Evolutionary conservation across 2,329 filamentous ascomycete species (phyloP).

Genomic region (Cylindrodendrum hubeiense): DNA sequence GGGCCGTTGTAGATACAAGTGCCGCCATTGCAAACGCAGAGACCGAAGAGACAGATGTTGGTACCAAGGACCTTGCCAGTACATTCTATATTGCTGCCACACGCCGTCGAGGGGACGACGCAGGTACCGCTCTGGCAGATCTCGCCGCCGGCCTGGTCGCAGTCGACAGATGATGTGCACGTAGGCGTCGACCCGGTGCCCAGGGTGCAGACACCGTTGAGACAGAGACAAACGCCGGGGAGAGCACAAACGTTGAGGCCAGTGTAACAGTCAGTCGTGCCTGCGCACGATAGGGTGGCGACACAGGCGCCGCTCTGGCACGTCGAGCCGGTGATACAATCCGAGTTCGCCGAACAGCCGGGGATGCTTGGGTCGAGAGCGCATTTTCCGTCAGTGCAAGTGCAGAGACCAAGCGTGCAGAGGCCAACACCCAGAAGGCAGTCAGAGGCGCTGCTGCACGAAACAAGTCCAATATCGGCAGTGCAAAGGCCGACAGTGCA

Average conservation of each 20-base stretch:
- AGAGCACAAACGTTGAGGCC: constrained; percentile 26
- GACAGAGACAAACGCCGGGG: constrained; percentile 24
- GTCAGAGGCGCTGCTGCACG: constrained; percentile 21
- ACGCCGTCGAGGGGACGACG: not conserved
- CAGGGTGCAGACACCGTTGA: constrained; percentile 29
- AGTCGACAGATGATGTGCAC: constrained; percentile 5
- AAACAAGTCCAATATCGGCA: not conserved
- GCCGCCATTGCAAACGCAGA: constrained; percentile 12
- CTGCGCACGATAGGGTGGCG: constrained; percentile 3
- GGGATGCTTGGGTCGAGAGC: not conserved
- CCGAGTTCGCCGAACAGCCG: constrained; percentile 4
- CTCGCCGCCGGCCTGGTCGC: constrained; percentile 14
- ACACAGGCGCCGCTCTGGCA: constrained; percentile 33
- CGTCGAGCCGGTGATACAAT: constrained; percentile 10
- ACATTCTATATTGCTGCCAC: not conserved
- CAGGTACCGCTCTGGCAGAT: constrained; percentile 24
- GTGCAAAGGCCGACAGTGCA: constrained; percentile 20
- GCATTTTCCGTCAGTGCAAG: constrained; percentile 26
- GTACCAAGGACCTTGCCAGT: constrained; percentile 5
- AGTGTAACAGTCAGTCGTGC: constrained; percentile 11
- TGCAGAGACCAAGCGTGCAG: constrained; percentile 29
- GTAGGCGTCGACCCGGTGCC: constrained; percentile 15
- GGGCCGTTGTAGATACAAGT: constrained; percentile 23
- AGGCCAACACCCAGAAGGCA: constrained; percentile 24
- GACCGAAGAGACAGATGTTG: constrained; percentile 16